Conservation (phyloP, 2,329 filamentous ascomycete genomes). For the Ophiostoma triangulosporum region DNA sequence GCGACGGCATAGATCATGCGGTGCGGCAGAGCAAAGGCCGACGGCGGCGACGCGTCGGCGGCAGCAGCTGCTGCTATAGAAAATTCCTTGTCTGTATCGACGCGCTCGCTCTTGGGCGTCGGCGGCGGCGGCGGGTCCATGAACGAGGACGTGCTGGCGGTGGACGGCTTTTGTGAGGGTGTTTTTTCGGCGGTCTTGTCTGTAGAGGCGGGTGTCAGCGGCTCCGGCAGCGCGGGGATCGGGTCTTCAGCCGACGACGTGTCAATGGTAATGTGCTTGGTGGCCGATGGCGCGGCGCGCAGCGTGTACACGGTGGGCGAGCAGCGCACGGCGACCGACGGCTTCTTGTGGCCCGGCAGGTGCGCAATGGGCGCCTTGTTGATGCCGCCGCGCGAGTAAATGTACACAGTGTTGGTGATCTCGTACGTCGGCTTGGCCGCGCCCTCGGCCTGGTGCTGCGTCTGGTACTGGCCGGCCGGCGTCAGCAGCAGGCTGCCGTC, state of each 20-base stretch:
- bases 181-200: not conserved
- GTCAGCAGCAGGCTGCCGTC: constrained; percentile 91
- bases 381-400: constrained; percentile 90
- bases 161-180: constrained; percentile 26
- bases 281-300: constrained; percentile 54
- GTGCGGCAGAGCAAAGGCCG: constrained; percentile 77
- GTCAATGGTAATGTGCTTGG: constrained; percentile 87
- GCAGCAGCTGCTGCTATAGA: not conserved
- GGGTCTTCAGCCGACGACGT: constrained; percentile 78
- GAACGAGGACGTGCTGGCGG: constrained; percentile 20
- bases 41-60: constrained; percentile 34
- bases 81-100: constrained; percentile 22
- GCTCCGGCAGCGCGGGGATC: constrained; percentile 74
- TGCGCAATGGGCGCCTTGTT: constrained; percentile 95
- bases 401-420: constrained; percentile 92
- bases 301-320: constrained; percentile 81
- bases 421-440: constrained; percentile 63
- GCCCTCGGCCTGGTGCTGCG: constrained; percentile 49
- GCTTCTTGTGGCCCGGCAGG: constrained; percentile 93
- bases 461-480: constrained; percentile 89
- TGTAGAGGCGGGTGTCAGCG: constrained; percentile 34
- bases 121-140: constrained; percentile 25
- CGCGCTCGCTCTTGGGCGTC: constrained; percentile 11
- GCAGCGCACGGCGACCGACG: constrained; percentile 88
- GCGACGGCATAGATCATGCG: constrained; percentile 94